These are phyloP conservation scores for Aspergillus ustus DNA, from an alignment of 2,329 filamentous ascomycete genomes.

Conservation along the genomic window DNA sequence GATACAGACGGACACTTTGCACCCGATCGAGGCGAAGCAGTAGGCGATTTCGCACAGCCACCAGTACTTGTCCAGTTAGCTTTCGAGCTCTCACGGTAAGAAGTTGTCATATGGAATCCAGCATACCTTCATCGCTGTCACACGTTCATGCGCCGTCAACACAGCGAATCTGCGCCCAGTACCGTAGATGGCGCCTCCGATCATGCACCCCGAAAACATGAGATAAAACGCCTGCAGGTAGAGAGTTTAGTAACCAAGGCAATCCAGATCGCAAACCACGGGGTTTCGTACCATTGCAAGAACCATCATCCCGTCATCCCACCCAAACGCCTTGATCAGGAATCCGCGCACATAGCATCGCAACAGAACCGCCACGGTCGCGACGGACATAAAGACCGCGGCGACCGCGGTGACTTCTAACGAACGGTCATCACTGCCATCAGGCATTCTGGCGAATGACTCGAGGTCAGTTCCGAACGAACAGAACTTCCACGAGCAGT, in stretches of 20 bases:
- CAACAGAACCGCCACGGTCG: constrained; percentile 28
- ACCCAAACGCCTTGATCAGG: constrained; percentile 38
- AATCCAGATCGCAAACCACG: neutral
- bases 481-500: neutral
- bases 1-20: constrained; percentile 57
- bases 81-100: neutral
- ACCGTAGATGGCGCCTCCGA: constrained; percentile 26
- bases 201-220: constrained; percentile 11
- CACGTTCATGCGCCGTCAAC: constrained; percentile 22
- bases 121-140: constrained; percentile 30
- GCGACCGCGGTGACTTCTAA: neutral
- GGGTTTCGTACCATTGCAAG: constrained; percentile 32
- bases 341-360: constrained; percentile 38
- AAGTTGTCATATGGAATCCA: neutral
- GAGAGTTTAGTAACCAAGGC: neutral
- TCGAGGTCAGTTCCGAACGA: neutral
- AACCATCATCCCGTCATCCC: constrained; percentile 40
- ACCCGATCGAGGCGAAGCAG: constrained; percentile 49
- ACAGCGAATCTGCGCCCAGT: constrained; percentile 29
- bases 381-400: constrained; percentile 24
- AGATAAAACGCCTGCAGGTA: constrained; percentile 4
- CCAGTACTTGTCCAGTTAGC: constrained; percentile 42
- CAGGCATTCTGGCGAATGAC: neutral
- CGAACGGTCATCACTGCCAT: neutral
- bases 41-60: constrained; percentile 60